Base-by-base conservation (phyloP, 192 early-diverging fungal species). In the Podochytrium sp. region DNA sequence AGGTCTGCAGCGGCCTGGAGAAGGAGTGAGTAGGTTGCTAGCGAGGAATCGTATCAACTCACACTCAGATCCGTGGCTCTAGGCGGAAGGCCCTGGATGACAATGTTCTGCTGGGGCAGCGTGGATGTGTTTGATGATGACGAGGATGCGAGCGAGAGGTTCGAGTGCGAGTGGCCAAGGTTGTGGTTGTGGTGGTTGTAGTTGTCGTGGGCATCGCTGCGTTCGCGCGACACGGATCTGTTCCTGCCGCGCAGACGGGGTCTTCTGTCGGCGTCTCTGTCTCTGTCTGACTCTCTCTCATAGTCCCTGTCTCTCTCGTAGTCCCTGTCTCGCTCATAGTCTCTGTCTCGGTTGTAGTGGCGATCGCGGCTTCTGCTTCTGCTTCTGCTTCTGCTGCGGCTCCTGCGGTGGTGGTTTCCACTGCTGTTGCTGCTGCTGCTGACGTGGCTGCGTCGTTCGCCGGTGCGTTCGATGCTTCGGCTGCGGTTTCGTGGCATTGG, bases 81-180 rank as follows among this genome's bases (percentile, higher is more conserved):
- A 10, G 40, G 25, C 0, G 74, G n/a, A 25, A 75, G 56, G 27
- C 74, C 74, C 40, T 75, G 74, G 34, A 75, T 14, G 23, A 75
- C 74, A 3, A 75, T 34, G 41, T 75, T 50, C 53, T 75, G 74
- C 10, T 66, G 16, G 1, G 74, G 74, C 53, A 20, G n/a, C n/a
- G n/a, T n/a, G n/a, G n/a, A n/a, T n/a, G n/a, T n/a, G n/a, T n/a
- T n/a, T n/a, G n/a, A n/a, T n/a, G n/a, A n/a, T n/a, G n/a, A n/a
- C n/a, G n/a, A n/a, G n/a, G 55, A 7, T 57, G 55, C 10, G 55
- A 57, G 25, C 7, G 14, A 12, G 7, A 23, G 55, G 55, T 10
- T 16, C 25, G 14, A 57, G 16, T 12, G 55, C 7, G 16, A 7
- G 55, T 49, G 5, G 16, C 59, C 33, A 18, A 5, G 20, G 20